Evolutionary conservation across 208 protist genomes (phyloP).

Genomic region (Trypanosomatidae sp.): DNA sequence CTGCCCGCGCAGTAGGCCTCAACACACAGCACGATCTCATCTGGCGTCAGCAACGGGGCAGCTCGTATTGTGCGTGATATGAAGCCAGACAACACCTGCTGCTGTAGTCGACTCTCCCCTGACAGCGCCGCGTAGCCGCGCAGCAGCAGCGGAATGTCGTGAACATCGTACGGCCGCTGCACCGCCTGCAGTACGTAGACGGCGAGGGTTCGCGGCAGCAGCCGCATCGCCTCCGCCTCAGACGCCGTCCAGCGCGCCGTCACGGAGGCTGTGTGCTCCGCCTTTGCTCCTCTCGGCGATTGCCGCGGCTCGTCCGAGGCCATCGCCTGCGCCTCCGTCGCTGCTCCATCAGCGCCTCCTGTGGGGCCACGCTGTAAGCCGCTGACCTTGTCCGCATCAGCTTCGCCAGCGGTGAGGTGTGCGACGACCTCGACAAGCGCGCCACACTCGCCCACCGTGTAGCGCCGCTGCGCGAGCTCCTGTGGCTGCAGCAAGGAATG

Average conservation of each 20-base stretch:
- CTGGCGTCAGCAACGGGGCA: constrained; percentile 35
- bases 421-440: constrained; percentile 29
- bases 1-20: constrained; percentile 67
- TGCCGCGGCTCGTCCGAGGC: neutral
- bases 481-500: constrained; percentile 1
- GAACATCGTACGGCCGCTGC: constrained; percentile 33
- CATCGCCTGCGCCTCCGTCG: neutral
- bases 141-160: constrained; percentile 51
- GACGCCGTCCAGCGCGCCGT: neutral
- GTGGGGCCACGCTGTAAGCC: neutral
- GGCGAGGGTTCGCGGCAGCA: constrained; percentile 36
- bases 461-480: constrained; percentile 10
- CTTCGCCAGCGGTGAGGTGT: constrained; percentile 9
- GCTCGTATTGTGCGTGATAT: constrained; percentile 64
- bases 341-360: neutral
- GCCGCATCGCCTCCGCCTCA: constrained; percentile 12
- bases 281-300: neutral
- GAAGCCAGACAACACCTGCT: constrained; percentile 57
- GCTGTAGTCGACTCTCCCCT: constrained; percentile 23
- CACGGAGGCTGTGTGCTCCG: neutral
- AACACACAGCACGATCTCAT: constrained; percentile 62
- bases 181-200: constrained; percentile 38
- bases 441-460: constrained; percentile 28
- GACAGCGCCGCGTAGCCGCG: constrained; percentile 51
- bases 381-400: neutral